Evolutionary conservation across 352 stramenopile genomes (phyloP).

Genomic region (Globisporangium spinosum): DNA sequence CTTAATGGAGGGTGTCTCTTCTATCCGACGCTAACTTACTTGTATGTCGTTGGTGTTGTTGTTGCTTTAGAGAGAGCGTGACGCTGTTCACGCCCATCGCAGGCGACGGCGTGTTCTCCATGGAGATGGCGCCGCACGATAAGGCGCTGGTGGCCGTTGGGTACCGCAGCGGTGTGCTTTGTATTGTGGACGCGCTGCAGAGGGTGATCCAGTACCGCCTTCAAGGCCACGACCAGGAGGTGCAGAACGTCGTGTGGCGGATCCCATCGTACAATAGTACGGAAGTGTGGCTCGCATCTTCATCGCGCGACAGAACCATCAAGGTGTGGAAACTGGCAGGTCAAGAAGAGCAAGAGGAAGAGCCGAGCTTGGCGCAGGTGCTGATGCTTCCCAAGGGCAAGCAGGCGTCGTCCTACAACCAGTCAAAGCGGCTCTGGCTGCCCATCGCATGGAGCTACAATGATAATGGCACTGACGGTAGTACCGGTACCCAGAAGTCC

Average conservation of each 20-base stretch:
- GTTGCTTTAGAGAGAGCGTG: constrained; percentile 33
- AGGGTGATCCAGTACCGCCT: constrained; percentile 38
- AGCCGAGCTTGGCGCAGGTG: constrained; percentile 27
- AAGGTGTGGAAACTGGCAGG: constrained; percentile 41
- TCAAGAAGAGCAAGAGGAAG: neutral
- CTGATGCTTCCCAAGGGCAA: constrained; percentile 59
- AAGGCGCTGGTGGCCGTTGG: constrained; percentile 59
- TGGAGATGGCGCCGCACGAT: constrained; percentile 49
- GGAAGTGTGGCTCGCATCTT: constrained; percentile 47
- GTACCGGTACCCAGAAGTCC: neutral
- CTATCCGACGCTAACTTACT: neutral
- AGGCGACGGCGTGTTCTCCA: constrained; percentile 49
- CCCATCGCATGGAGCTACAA: constrained; percentile 53
- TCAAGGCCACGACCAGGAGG: constrained; percentile 67
- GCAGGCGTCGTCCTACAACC: constrained; percentile 54
- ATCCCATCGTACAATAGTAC: neutral
- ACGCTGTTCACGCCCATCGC: constrained; percentile 43
- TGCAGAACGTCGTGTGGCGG: constrained; percentile 55
- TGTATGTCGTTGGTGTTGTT: neutral
- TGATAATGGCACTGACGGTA: neutral
- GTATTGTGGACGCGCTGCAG: constrained; percentile 42
- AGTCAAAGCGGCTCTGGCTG: constrained; percentile 69
- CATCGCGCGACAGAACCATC: constrained; percentile 66
- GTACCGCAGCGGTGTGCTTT: constrained; percentile 64
- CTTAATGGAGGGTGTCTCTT: neutral